Evolutionary conservation across 805 yeast species (phyloP).

Genomic region (Candida namnaoensis): DNA sequence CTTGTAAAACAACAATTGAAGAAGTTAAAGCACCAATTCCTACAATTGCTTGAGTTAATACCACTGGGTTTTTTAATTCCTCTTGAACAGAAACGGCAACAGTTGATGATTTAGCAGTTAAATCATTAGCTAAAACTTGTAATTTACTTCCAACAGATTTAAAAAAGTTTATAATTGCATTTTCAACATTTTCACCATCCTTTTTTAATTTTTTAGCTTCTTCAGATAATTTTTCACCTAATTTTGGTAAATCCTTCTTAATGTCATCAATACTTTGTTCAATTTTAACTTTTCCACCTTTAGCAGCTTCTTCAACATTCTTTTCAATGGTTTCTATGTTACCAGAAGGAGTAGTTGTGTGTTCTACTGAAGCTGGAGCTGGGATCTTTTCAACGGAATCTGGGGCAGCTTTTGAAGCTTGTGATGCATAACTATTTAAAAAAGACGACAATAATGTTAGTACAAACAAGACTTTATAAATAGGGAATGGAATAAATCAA

Average conservation of each 20-base stretch:
- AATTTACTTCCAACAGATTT: slow-evolving; percentile 11
- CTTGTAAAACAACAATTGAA: slow-evolving; percentile 39
- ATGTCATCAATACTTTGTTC: slow-evolving; percentile 18
- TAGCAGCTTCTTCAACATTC: slow-evolving; percentile 10
- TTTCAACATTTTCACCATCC: slow-evolving; percentile 18
- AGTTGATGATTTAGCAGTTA: slow-evolving; percentile 10
- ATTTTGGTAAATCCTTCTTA: slow-evolving; percentile 16
- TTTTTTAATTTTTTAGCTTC: slow-evolving; percentile 23
- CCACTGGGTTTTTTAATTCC: slow-evolving; percentile 58
- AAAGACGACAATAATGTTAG: too few species aligned
- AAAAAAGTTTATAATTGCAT: slow-evolving; percentile 15
- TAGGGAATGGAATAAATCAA: background rate
- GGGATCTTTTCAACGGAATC: slow-evolving; percentile 4
- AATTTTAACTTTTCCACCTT: slow-evolving; percentile 9
- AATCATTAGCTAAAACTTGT: slow-evolving; percentile 13
- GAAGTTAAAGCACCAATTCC: slow-evolving; percentile 39
- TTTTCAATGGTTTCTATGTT: slow-evolving; percentile 9
- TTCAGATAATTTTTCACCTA: slow-evolving; percentile 19
- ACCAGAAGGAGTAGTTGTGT: slow-evolving; percentile 11
- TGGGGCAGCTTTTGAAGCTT: slow-evolving; percentile 5
- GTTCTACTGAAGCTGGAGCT: slow-evolving; percentile 4
- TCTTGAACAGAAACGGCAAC: slow-evolving; percentile 15
- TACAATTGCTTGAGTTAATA: slow-evolving; percentile 42
- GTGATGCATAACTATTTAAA: slow-evolving; percentile 7
- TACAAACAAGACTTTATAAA: background rate